Evolutionary conservation across 768 basidiomycete genomes (phyloP).

Genomic region (Hygrophoropsis aurantiaca): DNA sequence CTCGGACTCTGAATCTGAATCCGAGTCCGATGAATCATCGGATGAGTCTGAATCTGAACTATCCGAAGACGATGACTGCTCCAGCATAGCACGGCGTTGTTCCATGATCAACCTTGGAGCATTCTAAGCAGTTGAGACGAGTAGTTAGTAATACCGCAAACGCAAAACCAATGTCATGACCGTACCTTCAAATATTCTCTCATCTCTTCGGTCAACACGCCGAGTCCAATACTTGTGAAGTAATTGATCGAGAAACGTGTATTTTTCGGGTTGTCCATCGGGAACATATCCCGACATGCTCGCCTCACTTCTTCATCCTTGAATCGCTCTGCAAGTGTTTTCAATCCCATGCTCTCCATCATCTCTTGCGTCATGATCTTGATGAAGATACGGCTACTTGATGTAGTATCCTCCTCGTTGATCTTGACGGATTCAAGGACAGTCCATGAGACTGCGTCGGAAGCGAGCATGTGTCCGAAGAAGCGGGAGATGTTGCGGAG

Average conservation of each 20-base stretch:
- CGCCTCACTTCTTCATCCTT: constrained; percentile 79
- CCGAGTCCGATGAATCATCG: constrained; percentile 34
- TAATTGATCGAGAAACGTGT: constrained; percentile 97
- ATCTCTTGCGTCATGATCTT: constrained; percentile 97
- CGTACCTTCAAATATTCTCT: constrained; percentile 89
- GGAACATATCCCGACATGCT: constrained; percentile 86
- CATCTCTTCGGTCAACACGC: constrained; percentile 93
- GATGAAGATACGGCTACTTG: constrained; percentile 93
- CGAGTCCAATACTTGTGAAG: constrained; percentile 93
- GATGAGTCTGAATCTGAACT: constrained; percentile 43
- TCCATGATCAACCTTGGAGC: constrained; percentile 93
- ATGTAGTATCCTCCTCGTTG: constrained; percentile 98
- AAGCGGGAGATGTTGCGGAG: constrained; percentile 96
- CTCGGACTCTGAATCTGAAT: constrained; percentile 41
- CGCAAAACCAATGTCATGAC: constrained; percentile 10
- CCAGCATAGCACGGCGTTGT: constrained; percentile 85
- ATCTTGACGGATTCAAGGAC: constrained; percentile 83
- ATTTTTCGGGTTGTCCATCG: constrained; percentile 93
- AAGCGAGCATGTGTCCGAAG: constrained; percentile 89
- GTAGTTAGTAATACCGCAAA: constrained; percentile 6
- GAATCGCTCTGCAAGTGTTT: constrained; percentile 84
- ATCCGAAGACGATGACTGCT: constrained; percentile 56
- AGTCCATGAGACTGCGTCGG: constrained; percentile 88
- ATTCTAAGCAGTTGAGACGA: constrained; percentile 52
- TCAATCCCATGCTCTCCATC: constrained; percentile 91